Base-by-base conservation (phyloP, 106 monocot species). In the Acorus calamus region DNA sequence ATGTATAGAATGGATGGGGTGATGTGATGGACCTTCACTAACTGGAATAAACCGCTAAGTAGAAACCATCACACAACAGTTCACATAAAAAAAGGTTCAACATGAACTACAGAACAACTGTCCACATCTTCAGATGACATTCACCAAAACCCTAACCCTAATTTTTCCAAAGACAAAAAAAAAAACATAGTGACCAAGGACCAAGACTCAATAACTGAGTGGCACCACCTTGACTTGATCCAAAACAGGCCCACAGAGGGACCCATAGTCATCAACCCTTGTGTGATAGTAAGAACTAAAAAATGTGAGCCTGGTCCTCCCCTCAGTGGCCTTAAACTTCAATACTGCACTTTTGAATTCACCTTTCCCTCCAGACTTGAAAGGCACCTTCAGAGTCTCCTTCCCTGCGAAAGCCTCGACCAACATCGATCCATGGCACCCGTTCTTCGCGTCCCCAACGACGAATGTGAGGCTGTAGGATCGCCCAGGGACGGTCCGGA, bases 221-320 rank as follows among this genome's bases (percentile, higher is more conserved):
- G 28, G 28, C 28, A 28, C 28, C 53, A 94, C 81, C 62, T 64
- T 86, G 50, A 94, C 89, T 66, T 81, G 74, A 73, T 94, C 94
- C 69, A 94, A 47, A 13, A 94, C 79, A 10, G 94, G 94, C 4
- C 94, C 94, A 69, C 94, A 94, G 12, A 89, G 77, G 6, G 83
- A 76, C 3, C 73, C 89, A 11, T 49, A 43, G 47, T 81, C 80
- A 46, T 69, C 56, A 49, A 53, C 52, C 61, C 68, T 86, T 2
- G 81, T 86, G 66, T 94, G 94, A 67, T 94, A 94, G 74, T 74
- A 86, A 1, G 83, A 81, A 55, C 85, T 89, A 72, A 73, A 89
- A 77, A 94, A 94, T 5, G 84, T 89, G 63, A 94, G 60, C 73
- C 94, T 72, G 0, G 89, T 83, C 47, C 86, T 66, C 11, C 5